Base-by-base conservation (phyloP, 2,329 filamentous ascomycete genomes). In the Mycosphaerella sp. region DNA sequence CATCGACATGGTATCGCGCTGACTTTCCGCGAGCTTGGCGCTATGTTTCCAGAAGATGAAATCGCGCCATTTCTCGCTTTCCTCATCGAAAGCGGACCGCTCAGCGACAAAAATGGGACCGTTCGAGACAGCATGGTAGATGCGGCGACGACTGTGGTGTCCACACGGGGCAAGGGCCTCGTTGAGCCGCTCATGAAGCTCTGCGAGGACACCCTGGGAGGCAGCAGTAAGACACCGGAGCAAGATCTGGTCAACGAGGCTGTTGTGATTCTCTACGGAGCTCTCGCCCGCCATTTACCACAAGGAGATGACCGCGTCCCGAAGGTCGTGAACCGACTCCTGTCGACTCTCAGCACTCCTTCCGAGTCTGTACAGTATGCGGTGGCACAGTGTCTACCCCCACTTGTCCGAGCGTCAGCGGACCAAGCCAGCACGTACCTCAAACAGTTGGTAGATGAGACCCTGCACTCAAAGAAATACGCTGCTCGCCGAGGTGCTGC, bases 361-460 rank as follows among this genome's bases (percentile, higher is more conserved):
- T 97, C 93, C 0, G 93, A 98, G 70, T 90, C 88, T 13, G 93
- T 98, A 1, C 93, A 98, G 69, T 96, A 93, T 66, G 93, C 93
- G 41, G 90, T 97, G 52, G 89, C 94, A 3, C 88, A 93, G 64
- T 98, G 93, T 63, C 75, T 98, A 17, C 91, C 93, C 12, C 90
- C 93, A 1, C 77, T 98, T n/a, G 82, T 98, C 28, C 84, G 82
- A 52, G 85, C 88, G 2, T 91, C 86, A 41, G 80, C 80, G 27
- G 82, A 90, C 54, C 86, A 91, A 64, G 83, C 86, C 2, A 80
- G 83, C 30, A 81, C 84, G 43, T 97, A 96, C 66, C 81, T 95
- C 49, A 79, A 89, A 50, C 79, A 88, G 59, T 79, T 96, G 64
- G 75, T 93, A 55, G 85, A 94, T 39, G 84, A 86, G 49, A 77